These are phyloP conservation scores for Phoma herbarum DNA, from an alignment of 2,329 filamentous ascomycete genomes.

Conservation along the genomic window DNA sequence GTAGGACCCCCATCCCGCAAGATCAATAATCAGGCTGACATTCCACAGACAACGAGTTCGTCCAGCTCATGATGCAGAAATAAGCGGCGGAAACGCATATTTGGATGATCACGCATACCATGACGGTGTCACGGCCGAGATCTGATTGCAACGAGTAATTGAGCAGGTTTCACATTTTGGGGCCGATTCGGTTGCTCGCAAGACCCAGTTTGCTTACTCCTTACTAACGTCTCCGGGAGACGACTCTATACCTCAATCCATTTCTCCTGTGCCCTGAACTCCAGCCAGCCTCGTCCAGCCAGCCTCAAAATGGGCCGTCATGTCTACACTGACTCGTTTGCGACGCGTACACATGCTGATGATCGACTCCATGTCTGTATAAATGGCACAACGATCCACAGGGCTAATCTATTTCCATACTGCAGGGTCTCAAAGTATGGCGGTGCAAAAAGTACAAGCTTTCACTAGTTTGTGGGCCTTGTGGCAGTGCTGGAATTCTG, in stretches of 20 bases:
- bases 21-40: conserved; percentile 18
- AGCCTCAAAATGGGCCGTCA: not conserved
- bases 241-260: conserved; percentile 48
- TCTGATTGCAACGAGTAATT: conserved; percentile 42
- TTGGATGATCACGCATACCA: conserved; percentile 44
- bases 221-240: conserved; percentile 35
- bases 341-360: conserved; percentile 3
- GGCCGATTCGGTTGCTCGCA: conserved; percentile 32
- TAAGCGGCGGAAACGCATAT: conserved; percentile 44
- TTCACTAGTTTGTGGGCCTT: conserved; percentile 24
- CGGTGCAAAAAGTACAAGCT: conserved; percentile 30
- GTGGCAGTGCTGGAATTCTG: conserved; percentile 17
- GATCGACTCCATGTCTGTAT: conserved; percentile 8
- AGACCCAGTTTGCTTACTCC: conserved; percentile 33
- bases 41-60: conserved; percentile 63
- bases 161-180: conserved; percentile 34
- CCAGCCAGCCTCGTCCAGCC: not conserved
- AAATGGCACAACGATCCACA: conserved; percentile 16
- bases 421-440: conserved; percentile 28
- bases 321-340: not conserved
- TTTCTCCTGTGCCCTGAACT: conserved; percentile 33
- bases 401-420: conserved; percentile 12
- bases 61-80: conserved; percentile 66
- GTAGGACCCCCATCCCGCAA: conserved; percentile 50
- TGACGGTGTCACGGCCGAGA: conserved; percentile 39